Conservation (phyloP, 495 filamentous ascomycete genomes). For the Aspergillus hancockii region DNA sequence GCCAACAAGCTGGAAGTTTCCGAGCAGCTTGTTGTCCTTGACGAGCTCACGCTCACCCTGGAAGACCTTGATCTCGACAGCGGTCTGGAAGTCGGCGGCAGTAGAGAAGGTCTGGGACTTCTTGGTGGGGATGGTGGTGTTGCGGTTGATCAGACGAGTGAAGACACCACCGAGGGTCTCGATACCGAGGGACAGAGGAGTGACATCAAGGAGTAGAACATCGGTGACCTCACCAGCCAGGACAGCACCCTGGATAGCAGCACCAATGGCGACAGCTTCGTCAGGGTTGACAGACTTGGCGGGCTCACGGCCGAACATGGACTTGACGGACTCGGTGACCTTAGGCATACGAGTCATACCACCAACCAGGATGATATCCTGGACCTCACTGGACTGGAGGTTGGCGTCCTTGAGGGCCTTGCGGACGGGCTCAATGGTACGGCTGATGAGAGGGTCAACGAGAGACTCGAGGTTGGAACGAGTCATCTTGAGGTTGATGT, state of each 20-base stretch:
- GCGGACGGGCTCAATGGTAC: conserved; percentile 88
- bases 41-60: conserved; percentile 99
- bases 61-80: conserved; percentile 99
- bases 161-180: conserved; percentile 99
- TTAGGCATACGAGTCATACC: conserved; percentile 99
- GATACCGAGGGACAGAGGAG: conserved; percentile 96
- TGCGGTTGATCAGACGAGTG: conserved; percentile 98
- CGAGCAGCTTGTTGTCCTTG: conserved; percentile 97
- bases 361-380: conserved; percentile 98
- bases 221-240: conserved; percentile 96
- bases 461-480: conserved; percentile 90
- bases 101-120: conserved; percentile 99
- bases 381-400: conserved; percentile 91
- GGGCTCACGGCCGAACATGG: conserved; percentile 95
- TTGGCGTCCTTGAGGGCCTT: conserved; percentile 98
- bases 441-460: conserved; percentile 85
- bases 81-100: conserved; percentile 97
- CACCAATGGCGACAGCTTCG: conserved; percentile 98
- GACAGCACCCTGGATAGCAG: conserved; percentile 96
- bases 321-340: conserved; percentile 96
- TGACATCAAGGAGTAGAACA: conserved; percentile 94
- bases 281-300: conserved; percentile 99
- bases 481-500: conserved; percentile 95
- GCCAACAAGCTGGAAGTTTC: conserved; percentile 99
- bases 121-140: conserved; percentile 99